A percentile compares a stretch with the other conserved stretches of the same genome.
These are phyloP conservation scores for Neurospora tetraspora DNA, from an alignment of 495 filamentous ascomycete genomes.

Conservation along the genomic window DNA sequence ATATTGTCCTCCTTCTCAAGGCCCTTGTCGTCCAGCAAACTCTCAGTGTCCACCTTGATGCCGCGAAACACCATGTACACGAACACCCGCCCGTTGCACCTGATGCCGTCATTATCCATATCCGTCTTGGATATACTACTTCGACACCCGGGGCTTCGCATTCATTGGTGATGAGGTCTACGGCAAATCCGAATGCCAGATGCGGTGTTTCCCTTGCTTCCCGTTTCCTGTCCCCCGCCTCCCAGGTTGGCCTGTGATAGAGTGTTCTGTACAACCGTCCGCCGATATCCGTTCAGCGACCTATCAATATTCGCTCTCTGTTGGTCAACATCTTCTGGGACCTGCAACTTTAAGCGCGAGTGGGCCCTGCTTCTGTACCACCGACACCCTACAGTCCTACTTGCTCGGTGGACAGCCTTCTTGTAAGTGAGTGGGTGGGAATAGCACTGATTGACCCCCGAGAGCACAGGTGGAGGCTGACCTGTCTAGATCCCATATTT, in stretches of 20 bases:
- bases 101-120: background rate
- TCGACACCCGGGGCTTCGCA: background rate
- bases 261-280: background rate
- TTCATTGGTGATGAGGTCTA: background rate
- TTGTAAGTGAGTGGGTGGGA: background rate
- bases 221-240: background rate
- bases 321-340: background rate
- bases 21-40: background rate
- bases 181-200: background rate
- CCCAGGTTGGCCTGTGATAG: background rate
- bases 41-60: background rate
- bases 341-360: background rate
- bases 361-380: background rate
- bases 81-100: background rate
- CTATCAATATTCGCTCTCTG: background rate
- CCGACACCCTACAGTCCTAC: background rate
- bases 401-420: background rate
- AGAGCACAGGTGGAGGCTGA: background rate
- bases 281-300: background rate
- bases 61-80: background rate
- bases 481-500: background rate
- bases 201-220: background rate
- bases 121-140: background rate
- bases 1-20: background rate
- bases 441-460: background rate